phyloP scores from a whole-genome alignment of 805 yeast genomes.

The Candida glaebosa region DNA sequence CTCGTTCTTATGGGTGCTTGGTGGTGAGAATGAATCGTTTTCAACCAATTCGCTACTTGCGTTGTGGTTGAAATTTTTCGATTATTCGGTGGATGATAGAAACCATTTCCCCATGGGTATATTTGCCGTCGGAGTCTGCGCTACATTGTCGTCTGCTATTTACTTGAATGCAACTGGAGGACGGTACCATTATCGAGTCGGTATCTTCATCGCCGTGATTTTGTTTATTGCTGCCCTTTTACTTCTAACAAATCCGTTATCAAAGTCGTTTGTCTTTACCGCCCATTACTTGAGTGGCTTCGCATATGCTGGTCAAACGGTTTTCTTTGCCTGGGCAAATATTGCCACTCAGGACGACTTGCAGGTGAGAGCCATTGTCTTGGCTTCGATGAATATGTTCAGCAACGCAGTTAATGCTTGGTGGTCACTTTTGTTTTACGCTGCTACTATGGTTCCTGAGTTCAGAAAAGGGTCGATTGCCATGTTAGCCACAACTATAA shows the following conservation, averaged over 20 bases:
- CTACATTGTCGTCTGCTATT: constrained; percentile 25
- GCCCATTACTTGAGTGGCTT: constrained; percentile 57
- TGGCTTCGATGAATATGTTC: constrained; percentile 66
- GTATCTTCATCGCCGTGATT: constrained; percentile 39
- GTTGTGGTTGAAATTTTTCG: constrained; percentile 26
- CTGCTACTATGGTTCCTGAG: constrained; percentile 50
- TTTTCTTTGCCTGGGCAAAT: constrained; percentile 63
- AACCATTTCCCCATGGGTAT: constrained; percentile 39
- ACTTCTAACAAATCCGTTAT: constrained; percentile 39
- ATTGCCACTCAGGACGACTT: constrained; percentile 54
- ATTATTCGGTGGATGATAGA: constrained; percentile 25
- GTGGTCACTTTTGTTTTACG: constrained; percentile 56
- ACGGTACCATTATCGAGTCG: constrained; percentile 50
- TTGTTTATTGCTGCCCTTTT: constrained; percentile 47
- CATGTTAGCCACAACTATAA: constrained; percentile 49
- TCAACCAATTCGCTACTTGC: constrained; percentile 31
- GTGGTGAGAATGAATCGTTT: constrained; percentile 36
- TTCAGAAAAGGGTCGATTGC: constrained; percentile 55
- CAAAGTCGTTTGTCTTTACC: constrained; percentile 38
- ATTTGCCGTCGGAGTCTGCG: constrained; percentile 30
- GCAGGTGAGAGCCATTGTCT: constrained; percentile 60
- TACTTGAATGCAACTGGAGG: constrained; percentile 29
- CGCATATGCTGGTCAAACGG: constrained; percentile 57
- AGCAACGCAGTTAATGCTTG: constrained; percentile 61
- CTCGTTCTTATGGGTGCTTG: constrained; percentile 33